Evolutionary conservation across 192 early-diverging fungal species (phyloP), one percentile per base, ranked within the genome.

Genomic region (Coemansia sp.): DNA sequence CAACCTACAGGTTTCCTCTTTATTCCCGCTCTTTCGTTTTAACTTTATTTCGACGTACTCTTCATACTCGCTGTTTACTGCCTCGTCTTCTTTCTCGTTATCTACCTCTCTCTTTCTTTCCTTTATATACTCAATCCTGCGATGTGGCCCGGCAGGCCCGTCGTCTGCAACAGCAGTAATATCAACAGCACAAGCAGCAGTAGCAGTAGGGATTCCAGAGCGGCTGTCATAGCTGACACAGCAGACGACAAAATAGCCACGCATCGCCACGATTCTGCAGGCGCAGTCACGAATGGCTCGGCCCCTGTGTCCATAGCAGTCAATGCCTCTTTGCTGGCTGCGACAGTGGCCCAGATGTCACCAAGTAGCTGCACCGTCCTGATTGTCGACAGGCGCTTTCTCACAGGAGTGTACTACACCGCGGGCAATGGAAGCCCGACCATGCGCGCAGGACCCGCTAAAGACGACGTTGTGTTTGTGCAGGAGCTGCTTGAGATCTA

Each of bases 401-500:
- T 80, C 22, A 64, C 63, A 10, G 77, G 71, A 62, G 77, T 80
- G 38, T 80, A 80, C 57, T 64, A 80, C 58, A 74, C 77, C 16
- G 34, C 65, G 16, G 64, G 61, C 24, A 32, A 53, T 18, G 71
- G 77, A 28, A 62, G 68, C 58, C 71, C 77, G 16, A 56, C 68
- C 9, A 65, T 80, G 34, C 68, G 77, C 41, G 62, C 67, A 5
- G 77, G 77, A 3, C 77, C 77, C 2, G 77, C 77, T 9, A 60
- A 61, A 7, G 77, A 80, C 66, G 78, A 81, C 50, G 78, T 81
- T 32, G 78, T 76, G 28, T 83, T 83, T 68, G 75, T 83, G 54
- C 81, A 83, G 54, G 69, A 78, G 69, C 73, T 83, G 26, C 68
- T 83, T 1, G 76, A 83, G 49, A 83, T 77, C 55, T 83, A 83